Conservation (phyloP, 495 filamentous ascomycete species). For the Elasticomyces elasticus region DNA sequence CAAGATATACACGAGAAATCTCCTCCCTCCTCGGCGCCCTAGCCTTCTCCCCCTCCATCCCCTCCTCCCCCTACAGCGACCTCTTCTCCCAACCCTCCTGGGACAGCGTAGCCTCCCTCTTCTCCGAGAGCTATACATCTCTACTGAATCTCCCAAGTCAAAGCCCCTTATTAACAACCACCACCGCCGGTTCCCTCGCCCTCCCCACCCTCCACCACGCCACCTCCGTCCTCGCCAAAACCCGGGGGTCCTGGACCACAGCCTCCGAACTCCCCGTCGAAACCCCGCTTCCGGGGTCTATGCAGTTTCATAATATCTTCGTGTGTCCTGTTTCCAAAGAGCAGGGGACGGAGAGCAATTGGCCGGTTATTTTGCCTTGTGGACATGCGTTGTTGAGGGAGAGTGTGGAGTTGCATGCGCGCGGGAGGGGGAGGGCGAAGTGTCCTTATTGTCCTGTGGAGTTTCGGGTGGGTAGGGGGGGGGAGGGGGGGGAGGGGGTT, state of each 20-base stretch:
- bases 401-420: slow-evolving; percentile 55
- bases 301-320: slow-evolving; percentile 93
- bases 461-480: slow-evolving; percentile 65
- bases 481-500: no score
- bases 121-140: slow-evolving; percentile 92
- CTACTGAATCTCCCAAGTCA: slow-evolving; percentile 77
- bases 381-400: slow-evolving; percentile 89
- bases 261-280: slow-evolving; percentile 84
- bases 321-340: slow-evolving; percentile 96
- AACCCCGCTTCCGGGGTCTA: slow-evolving; percentile 73
- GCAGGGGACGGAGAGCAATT: slow-evolving; percentile 85
- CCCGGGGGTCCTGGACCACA: slow-evolving; percentile 89
- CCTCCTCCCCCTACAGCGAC: slow-evolving; percentile 59
- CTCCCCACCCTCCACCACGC: slow-evolving; percentile 77
- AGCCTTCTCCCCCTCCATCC: slow-evolving; percentile 60
- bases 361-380: slow-evolving; percentile 96
- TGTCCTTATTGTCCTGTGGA: slow-evolving; percentile 94
- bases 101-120: slow-evolving; percentile 68
- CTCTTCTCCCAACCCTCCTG: slow-evolving; percentile 68
- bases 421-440: slow-evolving; percentile 75
- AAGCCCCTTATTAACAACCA: slow-evolving; percentile 82
- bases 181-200: slow-evolving; percentile 83
- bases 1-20: slow-evolving; percentile 62
- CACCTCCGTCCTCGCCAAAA: slow-evolving; percentile 69
- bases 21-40: slow-evolving; percentile 67